phyloP scores from a whole-genome alignment of 1,284 basidiomycete species.

The Golubevia sp. region DNA sequence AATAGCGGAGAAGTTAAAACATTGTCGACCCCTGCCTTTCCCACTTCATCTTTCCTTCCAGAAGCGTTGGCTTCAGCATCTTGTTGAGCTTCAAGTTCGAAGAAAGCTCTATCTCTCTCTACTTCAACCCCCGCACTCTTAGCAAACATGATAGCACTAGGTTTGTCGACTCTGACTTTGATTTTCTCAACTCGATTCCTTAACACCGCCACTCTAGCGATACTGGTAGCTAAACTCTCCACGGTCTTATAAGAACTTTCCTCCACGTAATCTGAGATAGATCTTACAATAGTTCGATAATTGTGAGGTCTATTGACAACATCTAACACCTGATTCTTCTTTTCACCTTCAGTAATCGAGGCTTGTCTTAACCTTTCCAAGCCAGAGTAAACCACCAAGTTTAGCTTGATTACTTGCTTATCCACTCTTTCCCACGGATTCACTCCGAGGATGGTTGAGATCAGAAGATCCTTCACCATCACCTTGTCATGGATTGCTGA shows the following conservation, averaged over 20 bases:
- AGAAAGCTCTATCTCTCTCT: constrained; percentile 65
- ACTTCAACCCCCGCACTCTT: constrained; percentile 71
- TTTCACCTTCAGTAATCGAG: background rate
- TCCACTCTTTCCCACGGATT: constrained; percentile 74
- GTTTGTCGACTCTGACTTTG: constrained; percentile 73
- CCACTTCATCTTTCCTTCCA: no score
- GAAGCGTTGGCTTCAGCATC: background rate
- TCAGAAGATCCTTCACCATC: constrained; percentile 67
- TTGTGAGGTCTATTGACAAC: constrained; percentile 34
- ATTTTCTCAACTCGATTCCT: constrained; percentile 38
- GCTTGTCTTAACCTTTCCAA: constrained; percentile 7
- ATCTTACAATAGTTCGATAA: constrained; percentile 22
- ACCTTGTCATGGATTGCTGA: constrained; percentile 46
- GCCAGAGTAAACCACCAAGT: constrained; percentile 65
- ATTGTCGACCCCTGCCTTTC: no score
- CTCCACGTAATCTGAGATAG: constrained; percentile 63
- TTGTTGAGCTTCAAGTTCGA: constrained; percentile 21
- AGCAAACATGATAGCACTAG: constrained; percentile 76
- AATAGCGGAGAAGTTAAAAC: background rate
- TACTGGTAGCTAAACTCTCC: constrained; percentile 73
- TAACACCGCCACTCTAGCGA: constrained; percentile 67
- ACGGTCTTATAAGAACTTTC: constrained; percentile 72
- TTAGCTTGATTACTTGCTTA: constrained; percentile 72
- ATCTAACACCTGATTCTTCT: constrained; percentile 16
- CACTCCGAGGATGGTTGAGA: constrained; percentile 73